Percentiles rank a stretch among this genome's conserved stretches.
Evolutionary conservation across 192 early-diverging fungal species (phyloP).

Genomic region (Linnemannia zychae): DNA sequence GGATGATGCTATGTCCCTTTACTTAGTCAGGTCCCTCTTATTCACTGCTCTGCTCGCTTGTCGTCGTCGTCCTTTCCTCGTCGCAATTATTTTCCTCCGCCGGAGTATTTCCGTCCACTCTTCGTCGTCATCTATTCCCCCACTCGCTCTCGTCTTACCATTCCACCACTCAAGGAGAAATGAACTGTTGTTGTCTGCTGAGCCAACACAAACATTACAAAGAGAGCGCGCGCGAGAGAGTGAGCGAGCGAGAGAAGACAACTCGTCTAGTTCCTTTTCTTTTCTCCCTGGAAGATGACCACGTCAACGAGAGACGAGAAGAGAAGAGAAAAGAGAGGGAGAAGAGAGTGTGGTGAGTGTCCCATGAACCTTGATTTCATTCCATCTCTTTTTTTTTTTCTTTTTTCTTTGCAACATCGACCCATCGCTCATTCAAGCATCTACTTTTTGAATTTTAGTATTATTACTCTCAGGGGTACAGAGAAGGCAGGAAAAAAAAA

Average conservation of each 20-base stretch:
- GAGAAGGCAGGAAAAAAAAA: background rate
- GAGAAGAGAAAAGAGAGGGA: background rate
- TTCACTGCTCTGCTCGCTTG: background rate
- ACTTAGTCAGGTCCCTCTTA: background rate
- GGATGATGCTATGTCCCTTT: background rate
- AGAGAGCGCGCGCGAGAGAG: background rate
- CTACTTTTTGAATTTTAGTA: constrained; percentile 4
- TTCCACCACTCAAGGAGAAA: background rate
- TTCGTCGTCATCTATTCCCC: background rate
- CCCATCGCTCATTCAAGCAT: background rate
- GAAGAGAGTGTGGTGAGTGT: background rate
- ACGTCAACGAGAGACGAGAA: too few relatives aligned
- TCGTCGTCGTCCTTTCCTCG: background rate
- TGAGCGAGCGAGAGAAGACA: background rate
- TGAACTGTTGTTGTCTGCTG: background rate
- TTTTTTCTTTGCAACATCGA: background rate
- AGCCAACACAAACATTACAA: background rate
- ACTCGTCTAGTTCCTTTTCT: constrained; percentile 2
- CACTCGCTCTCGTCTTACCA: background rate
- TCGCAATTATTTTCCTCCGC: background rate
- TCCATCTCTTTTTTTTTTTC: background rate
- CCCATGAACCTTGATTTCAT: background rate
- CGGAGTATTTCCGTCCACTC: background rate
- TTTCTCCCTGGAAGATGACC: too few relatives aligned
- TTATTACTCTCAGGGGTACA: background rate